Evolutionary conservation across 2,329 filamentous ascomycete species (phyloP).

Genomic region (Colletotrichum sp.): DNA sequence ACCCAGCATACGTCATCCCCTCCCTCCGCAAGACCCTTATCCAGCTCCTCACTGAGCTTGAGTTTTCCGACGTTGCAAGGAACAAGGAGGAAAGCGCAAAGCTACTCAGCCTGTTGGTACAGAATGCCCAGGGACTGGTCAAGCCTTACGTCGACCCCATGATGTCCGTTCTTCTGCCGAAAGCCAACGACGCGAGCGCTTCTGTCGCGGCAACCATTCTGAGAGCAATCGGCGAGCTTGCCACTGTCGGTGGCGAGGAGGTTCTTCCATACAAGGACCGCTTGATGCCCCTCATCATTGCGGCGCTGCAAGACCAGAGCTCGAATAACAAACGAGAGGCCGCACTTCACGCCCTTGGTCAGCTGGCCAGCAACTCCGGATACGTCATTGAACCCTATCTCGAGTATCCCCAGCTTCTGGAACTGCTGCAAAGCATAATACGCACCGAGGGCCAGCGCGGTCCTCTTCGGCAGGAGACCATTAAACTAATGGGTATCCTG

Average conservation of each 20-base stretch:
- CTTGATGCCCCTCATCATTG: constrained; percentile 94
- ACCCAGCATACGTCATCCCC: constrained; percentile 97
- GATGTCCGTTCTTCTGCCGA: constrained; percentile 91
- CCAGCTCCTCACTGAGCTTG: constrained; percentile 93
- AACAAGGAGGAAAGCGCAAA: constrained; percentile 98
- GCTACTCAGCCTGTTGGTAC: constrained; percentile 88
- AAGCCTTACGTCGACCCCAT: constrained; percentile 98
- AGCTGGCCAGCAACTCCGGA: constrained; percentile 93
- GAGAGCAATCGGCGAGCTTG: constrained; percentile 91
- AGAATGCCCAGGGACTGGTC: constrained; percentile 90
- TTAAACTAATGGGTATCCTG: constrained; percentile 94
- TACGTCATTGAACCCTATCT: constrained; percentile 97
- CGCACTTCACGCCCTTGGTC: constrained; percentile 86
- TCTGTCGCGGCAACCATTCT: constrained; percentile 95
- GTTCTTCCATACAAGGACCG: constrained; percentile 92
- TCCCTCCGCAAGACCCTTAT: constrained; percentile 93
- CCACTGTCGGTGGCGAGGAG: constrained; percentile 90
- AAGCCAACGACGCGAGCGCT: constrained; percentile 83
- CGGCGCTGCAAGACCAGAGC: constrained; percentile 91
- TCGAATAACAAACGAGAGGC: constrained; percentile 90
- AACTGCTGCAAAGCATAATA: constrained; percentile 92
- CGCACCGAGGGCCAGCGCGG: constrained; percentile 87
- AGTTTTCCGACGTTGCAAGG: constrained; percentile 91
- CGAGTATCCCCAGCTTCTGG: constrained; percentile 92
- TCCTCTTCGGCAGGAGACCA: constrained; percentile 87